Conservation (phyloP, 2,329 filamentous ascomycete species). For the Dryadomyces quercus-mongolicae region DNA sequence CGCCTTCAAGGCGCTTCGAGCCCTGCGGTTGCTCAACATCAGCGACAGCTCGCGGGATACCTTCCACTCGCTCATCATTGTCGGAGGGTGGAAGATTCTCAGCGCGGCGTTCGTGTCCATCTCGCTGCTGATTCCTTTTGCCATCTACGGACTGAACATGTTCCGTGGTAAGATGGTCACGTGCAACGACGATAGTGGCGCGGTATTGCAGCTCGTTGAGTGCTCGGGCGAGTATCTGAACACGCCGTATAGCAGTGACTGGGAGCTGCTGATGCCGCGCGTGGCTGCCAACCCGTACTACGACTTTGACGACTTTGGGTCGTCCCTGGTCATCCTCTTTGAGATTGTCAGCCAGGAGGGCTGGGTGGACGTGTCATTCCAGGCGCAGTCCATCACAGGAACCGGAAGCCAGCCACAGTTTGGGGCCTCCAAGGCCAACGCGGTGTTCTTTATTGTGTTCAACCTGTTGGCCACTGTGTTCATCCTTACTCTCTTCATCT, state of each 20-base stretch:
- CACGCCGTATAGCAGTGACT: constrained; percentile 59
- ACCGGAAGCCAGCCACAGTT: constrained; percentile 58
- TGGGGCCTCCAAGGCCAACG: constrained; percentile 67
- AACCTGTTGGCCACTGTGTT: constrained; percentile 95
- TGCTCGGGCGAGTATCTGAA: constrained; percentile 78
- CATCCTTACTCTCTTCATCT: constrained; percentile 92
- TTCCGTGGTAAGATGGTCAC: constrained; percentile 70
- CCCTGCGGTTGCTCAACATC: constrained; percentile 82
- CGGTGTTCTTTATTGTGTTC: constrained; percentile 89
- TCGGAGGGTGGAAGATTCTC: constrained; percentile 88
- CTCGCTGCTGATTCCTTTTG: constrained; percentile 89
- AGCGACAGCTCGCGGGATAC: constrained; percentile 93
- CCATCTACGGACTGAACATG: constrained; percentile 87
- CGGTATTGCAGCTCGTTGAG: constrained; percentile 48
- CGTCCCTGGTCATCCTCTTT: constrained; percentile 89
- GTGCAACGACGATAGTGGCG: constrained; percentile 62
- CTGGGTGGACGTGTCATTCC: constrained; percentile 88
- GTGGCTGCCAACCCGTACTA: constrained; percentile 72
- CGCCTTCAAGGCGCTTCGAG: constrained; percentile 92
- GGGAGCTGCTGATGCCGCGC: constrained; percentile 74
- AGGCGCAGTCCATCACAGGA: constrained; percentile 70
- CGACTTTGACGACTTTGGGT: constrained; percentile 90
- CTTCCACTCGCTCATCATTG: constrained; percentile 90
- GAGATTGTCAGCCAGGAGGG: constrained; percentile 98
- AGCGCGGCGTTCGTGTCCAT: constrained; percentile 89